Percentiles rank a stretch among this genome's conserved stretches.
These are phyloP conservation scores for Heracleum sosnowskyi DNA, from an alignment of 129 eudicot species.

Conservation along the genomic window DNA sequence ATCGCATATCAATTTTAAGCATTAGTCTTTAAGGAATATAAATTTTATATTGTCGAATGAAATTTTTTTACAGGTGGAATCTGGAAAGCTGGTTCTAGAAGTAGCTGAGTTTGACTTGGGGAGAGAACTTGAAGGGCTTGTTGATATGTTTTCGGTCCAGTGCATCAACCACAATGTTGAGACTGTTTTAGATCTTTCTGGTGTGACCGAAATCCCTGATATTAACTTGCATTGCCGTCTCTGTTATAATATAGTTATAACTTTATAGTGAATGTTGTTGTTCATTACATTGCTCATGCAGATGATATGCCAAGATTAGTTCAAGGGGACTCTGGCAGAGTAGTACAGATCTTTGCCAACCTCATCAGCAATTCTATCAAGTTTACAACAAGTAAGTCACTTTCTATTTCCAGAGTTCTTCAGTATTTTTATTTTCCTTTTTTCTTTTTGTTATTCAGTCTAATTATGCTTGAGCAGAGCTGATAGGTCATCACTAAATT, in stretches of 20 bases:
- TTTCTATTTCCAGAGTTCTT: background rate
- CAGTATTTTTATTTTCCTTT: too few relatives aligned
- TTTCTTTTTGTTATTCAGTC: background rate
- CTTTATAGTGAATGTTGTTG: background rate
- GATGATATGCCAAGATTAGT: constrained; percentile 86
- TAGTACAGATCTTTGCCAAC: constrained; percentile 89
- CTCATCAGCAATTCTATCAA: constrained; percentile 94
- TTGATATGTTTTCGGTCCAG: constrained; percentile 94
- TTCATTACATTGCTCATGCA: constrained; percentile 10
- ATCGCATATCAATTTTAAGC: background rate
- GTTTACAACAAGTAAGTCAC: constrained; percentile 76
- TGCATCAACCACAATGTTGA: constrained; percentile 88
- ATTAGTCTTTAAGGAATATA: background rate
- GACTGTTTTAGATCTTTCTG: constrained; percentile 84
- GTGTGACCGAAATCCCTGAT: constrained; percentile 20
- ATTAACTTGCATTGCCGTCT: background rate
- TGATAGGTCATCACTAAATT: background rate
- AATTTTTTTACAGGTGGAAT: constrained; percentile 58
- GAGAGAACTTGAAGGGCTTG: constrained; percentile 92
- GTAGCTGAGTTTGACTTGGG: constrained; percentile 80
- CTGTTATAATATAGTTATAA: background rate
- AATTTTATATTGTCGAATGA: background rate
- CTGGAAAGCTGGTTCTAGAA: constrained; percentile 89
- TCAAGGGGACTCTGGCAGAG: constrained; percentile 87
- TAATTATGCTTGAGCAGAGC: background rate